Evolutionary conservation across 805 yeast genomes (phyloP), one percentile per base, ranked within the genome.

Genomic region (Wickerhamiella bombiphila): DNA sequence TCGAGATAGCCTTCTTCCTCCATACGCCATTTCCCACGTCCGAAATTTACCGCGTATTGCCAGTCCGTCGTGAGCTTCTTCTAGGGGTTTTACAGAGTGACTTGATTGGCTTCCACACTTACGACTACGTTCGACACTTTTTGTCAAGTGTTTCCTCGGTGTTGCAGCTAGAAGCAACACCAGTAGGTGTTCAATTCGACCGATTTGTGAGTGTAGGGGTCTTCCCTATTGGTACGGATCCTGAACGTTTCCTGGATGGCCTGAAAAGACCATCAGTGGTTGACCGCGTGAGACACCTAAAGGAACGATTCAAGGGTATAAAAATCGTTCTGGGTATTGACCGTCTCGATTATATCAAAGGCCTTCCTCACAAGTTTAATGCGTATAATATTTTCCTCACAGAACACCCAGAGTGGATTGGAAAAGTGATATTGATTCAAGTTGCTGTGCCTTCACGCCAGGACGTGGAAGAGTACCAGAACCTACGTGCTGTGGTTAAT

Each of bases 21-120:
- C 99, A 91, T 56, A 93, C 97, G 0, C 98, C 99, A 1, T 91
- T 91, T 71, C 99, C 99, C 11, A 80, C 94, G 8, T 77, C 93
- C 40, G 99, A 91, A 56, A 88, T 91, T 43, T 91, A 91, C 63
- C 68, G 99, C 55, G 86, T 93, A 39, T 65, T 91, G 50, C 98
- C 99, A 0, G 98, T 93, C 13, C 70, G 99, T 59, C 74, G 77
- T 49, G 97, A 93, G 57, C 83, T 91, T 36, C 63, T 91, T 49
- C 72, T 71, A 44, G 99, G 99, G 40, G 94, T 91, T 2, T 64
- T 91, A 53, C 78, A 91, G 50, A 88, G 97, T 61, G 94, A 91
- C 56, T 67, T 93, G 51, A 75, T 91, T 53, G 99, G 99, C 0
- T 91, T 91, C 69, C 99, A 91, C 58, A 91, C 98, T n/a, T 93